Base-by-base conservation (phyloP, 352 stramenopile species). In the Pythium oligandrum region DNA sequence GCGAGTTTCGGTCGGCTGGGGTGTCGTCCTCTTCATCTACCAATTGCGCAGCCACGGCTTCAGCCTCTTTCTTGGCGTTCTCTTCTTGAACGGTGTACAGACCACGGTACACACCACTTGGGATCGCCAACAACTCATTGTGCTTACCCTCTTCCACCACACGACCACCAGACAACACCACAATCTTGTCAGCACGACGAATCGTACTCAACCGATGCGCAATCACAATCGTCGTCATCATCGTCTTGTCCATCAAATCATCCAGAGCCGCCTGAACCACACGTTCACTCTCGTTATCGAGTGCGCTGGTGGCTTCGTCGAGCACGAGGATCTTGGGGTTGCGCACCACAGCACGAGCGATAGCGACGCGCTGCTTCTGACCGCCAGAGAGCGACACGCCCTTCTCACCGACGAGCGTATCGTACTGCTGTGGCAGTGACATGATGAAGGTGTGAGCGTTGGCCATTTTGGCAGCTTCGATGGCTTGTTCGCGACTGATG, bases 11-110 rank as follows among this genome's bases (percentile, higher is more conserved):
- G n/a, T 96, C 53, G 31, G 96, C 47, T 1, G 81, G 85, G 39
- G 87, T 67, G 6, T 96, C n/a, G n/a, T n/a, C n/a, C n/a, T 88
- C 38, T 87, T 91, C 36, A 68, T n/a, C 36, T 68, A 89, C 32
- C 96, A 67, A 12, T 70, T 69, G 12, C 55, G 56, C 7, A 70
- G 76, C 36, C 4, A 44, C 43, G 4, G 31, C 51, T 0, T 44
- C 51, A 1, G 8, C 48, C 4, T 40, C 51, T 30, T 57, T 44
- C 33, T 51, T 51, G 11, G 51, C 8, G 30, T 51, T 50, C 2
- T 36, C 8, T 33, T 61, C 54, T 34, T 78, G 66, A 44, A 96
- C 87, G 38, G 72, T 81, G 51, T 95, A 83, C 53, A 85, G 68
- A 17, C 75, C 96, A 37, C 93, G 75, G 63, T 95, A 97, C 2